Conservation (phyloP, 345 rosid species). For the Triadica sebifera region DNA sequence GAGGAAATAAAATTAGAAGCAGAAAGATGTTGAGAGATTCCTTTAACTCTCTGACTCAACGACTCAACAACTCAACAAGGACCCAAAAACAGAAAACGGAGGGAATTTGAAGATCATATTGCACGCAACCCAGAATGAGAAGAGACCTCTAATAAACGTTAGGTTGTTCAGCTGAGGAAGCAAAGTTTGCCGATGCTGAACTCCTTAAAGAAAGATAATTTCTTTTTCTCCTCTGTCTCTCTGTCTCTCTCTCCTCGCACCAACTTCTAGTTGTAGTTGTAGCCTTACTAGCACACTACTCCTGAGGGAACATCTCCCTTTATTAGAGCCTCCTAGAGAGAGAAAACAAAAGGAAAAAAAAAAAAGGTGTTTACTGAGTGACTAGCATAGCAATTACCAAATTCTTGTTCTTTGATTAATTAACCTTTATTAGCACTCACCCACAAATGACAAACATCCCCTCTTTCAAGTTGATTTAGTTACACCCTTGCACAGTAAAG, state of each 20-base stretch:
- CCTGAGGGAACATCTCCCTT: conserved; percentile 21
- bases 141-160: conserved; percentile 24
- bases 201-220: conserved; percentile 17
- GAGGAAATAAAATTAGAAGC: not conserved
- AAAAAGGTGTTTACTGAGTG: too few species aligned
- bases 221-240: not conserved
- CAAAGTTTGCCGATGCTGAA: conserved; percentile 46
- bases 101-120: conserved; percentile 26
- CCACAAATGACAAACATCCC: not conserved
- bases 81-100: conserved; percentile 33
- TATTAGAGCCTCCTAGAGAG: conserved; percentile 2
- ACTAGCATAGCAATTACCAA: not conserved
- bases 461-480: conserved; percentile 7
- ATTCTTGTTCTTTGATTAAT: not conserved
- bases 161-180: conserved; percentile 52
- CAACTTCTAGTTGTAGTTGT: not conserved
- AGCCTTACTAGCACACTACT: conserved; percentile 16
- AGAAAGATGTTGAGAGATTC: too few species aligned
- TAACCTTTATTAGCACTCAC: conserved; percentile 7
- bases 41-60: too few species aligned
- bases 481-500: not conserved
- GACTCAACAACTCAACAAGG: too few species aligned
- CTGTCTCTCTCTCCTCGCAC: too few species aligned
- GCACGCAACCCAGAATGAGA: conserved; percentile 48
- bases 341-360: not conserved